Conservation (phyloP, 306 rosid species). For the Herpetospermum pedunculosum region DNA sequence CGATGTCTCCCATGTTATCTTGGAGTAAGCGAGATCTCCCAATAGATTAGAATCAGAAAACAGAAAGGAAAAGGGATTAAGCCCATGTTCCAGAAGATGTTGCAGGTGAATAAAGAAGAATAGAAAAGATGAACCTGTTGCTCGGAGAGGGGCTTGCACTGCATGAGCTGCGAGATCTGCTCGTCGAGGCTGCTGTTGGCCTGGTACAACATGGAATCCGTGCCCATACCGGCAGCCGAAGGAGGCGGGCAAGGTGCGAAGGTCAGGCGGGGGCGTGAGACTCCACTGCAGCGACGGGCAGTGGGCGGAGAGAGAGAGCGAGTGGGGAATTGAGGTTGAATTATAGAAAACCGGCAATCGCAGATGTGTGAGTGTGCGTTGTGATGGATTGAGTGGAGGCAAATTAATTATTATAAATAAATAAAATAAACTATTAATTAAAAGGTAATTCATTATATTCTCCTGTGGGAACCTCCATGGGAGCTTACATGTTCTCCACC, state of each 20-base stretch:
- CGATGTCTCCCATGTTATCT: background rate
- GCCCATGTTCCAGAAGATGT: too few species aligned
- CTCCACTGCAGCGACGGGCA: background rate
- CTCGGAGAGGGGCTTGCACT: constrained; percentile 97
- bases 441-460: background rate
- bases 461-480: background rate
- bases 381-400: constrained; percentile 3
- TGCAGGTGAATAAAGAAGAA: too few species aligned
- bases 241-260: background rate
- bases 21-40: background rate
- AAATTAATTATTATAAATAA: background rate
- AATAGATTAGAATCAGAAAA: background rate
- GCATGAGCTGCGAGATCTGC: constrained; percentile 99
- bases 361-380: background rate
- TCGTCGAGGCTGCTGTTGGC: constrained; percentile 58
- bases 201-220: constrained; percentile 48
- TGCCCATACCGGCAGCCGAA: constrained; percentile 39
- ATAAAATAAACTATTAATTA: background rate
- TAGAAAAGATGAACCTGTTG: constrained; percentile 49
- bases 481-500: background rate
- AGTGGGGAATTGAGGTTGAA: background rate
- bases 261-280: background rate
- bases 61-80: background rate
- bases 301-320: background rate
- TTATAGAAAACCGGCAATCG: background rate